Evolutionary conservation across 306 rosid species (phyloP).

Genomic region (Rubus idaeus): DNA sequence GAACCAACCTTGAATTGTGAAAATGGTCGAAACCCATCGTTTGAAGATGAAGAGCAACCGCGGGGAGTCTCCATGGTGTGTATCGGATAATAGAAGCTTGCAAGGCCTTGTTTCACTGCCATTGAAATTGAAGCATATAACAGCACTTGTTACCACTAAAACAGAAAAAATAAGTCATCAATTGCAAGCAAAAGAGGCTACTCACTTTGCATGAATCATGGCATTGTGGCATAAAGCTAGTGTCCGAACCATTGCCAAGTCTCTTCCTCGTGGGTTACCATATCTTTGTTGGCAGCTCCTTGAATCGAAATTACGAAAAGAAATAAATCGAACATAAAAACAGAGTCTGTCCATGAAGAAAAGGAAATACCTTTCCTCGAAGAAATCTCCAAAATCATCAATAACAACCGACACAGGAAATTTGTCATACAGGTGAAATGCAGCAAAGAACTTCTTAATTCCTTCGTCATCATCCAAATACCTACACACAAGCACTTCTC

Average conservation of each 20-base stretch:
- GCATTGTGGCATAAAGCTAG: conserved; percentile 85
- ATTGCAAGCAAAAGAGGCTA: background rate
- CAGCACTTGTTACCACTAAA: background rate
- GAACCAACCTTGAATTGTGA: conserved; percentile 64
- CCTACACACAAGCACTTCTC: conserved; percentile 29
- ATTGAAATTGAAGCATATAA: conserved; percentile 8
- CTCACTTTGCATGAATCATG: conserved; percentile 70
- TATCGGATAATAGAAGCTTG: conserved; percentile 79
- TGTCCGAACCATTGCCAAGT: conserved; percentile 81
- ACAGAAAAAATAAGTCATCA: background rate
- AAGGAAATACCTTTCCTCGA: conserved; percentile 51
- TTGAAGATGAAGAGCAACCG: conserved; percentile 83
- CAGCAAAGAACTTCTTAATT: conserved; percentile 79
- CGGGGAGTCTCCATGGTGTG: conserved; percentile 74
- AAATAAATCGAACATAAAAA: background rate
- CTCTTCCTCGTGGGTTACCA: conserved; percentile 67
- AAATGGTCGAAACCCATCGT: conserved; percentile 79
- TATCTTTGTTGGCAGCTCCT: conserved; percentile 79
- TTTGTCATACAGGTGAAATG: conserved; percentile 63
- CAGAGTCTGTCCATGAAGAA: background rate
- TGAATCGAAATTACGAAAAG: background rate
- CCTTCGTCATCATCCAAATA: conserved; percentile 77
- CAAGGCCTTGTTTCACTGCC: conserved; percentile 61
- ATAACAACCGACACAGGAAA: conserved; percentile 70
- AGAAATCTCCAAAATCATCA: conserved; percentile 84